Evolutionary conservation across 192 early-diverging fungal genomes (phyloP).

Genomic region (Fimicolochytrium jonesii): DNA sequence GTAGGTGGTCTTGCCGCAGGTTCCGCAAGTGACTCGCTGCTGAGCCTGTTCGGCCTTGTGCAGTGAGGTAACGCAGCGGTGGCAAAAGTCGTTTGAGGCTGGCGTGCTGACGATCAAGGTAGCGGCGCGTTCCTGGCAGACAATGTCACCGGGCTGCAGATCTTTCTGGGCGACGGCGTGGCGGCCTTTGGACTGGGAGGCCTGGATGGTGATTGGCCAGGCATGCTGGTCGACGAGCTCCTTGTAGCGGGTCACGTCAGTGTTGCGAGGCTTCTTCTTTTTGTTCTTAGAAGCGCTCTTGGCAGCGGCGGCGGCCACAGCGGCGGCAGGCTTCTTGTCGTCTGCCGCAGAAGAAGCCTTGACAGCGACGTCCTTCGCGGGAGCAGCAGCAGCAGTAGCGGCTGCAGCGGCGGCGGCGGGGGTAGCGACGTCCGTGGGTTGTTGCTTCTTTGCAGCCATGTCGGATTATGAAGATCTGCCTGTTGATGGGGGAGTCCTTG

Average conservation of each 20-base stretch:
- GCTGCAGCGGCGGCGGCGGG: neutral
- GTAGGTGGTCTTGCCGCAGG: constrained; percentile 33
- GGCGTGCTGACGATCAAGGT: constrained; percentile 21
- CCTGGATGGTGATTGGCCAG: constrained; percentile 20
- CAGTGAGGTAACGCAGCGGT: constrained; percentile 11
- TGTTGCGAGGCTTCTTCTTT: constrained; percentile 7
- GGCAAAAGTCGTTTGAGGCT: constrained; percentile 20
- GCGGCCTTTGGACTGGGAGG: constrained; percentile 23
- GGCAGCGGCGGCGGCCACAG: neutral
- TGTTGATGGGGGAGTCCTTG: too few species aligned
- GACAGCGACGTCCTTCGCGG: neutral
- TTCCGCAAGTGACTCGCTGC: constrained; percentile 10
- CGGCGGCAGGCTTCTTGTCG: constrained; percentile 3
- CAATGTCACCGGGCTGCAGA: constrained; percentile 15
- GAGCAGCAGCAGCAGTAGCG: neutral
- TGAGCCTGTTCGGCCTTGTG: constrained; percentile 13
- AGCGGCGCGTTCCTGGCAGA: constrained; percentile 23
- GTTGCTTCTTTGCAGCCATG: neutral
- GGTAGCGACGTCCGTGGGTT: neutral
- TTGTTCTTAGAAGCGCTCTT: neutral
- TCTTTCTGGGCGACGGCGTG: constrained; percentile 23
- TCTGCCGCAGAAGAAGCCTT: too few species aligned
- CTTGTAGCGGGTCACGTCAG: constrained; percentile 12
- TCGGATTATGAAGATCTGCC: too few species aligned
- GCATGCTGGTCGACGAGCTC: neutral